Base-by-base conservation (phyloP, 371 early-diverging fungal genomes). In the Entomophthora muscae region DNA sequence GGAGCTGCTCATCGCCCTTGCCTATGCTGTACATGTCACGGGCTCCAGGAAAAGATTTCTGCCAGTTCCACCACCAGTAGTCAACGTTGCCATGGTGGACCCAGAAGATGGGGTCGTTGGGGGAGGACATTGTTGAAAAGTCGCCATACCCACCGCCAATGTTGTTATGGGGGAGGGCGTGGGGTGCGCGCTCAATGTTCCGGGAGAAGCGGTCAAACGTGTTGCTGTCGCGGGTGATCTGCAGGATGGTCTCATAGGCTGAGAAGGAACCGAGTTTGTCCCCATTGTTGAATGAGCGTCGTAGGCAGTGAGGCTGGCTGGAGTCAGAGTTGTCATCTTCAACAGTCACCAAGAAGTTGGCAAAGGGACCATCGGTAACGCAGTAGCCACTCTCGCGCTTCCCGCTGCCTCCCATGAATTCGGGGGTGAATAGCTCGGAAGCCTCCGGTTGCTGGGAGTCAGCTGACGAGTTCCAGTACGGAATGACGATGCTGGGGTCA, bases 41-140 rank as follows among this genome's bases (percentile, higher is more conserved):
- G n/a, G n/a, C n/a, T n/a, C n/a, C n/a, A n/a, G n/a, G n/a, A n/a
- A n/a, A n/a, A n/a, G n/a, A n/a, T n/a, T n/a, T n/a, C n/a, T 63
- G 64, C 64, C 64, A 63, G 7, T 55, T 32, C 3, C 31, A 27
- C 64, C 64, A 63, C 32, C 21, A 17, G 3, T 55, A 28, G 33
- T 63, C 64, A 29, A 63, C 31, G 5, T 30, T 32, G 26, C 27
- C 42, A 30, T 62, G 63, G 53, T 62, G 63, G 12, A 62, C n/a
- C n/a, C n/a, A n/a, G n/a, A n/a, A n/a, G n/a, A n/a, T n/a, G n/a
- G n/a, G n/a, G n/a, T n/a, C n/a, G n/a, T n/a, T n/a, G n/a, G n/a
- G n/a, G n/a, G n/a, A n/a, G n/a, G n/a, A n/a, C n/a, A n/a, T n/a
- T n/a, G 13, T 28, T 26, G 61, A 61, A 10, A 61, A 22, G 26